Evolutionary conservation across 805 yeast genomes (phyloP).

Genomic region (Candida broadrunensis): DNA sequence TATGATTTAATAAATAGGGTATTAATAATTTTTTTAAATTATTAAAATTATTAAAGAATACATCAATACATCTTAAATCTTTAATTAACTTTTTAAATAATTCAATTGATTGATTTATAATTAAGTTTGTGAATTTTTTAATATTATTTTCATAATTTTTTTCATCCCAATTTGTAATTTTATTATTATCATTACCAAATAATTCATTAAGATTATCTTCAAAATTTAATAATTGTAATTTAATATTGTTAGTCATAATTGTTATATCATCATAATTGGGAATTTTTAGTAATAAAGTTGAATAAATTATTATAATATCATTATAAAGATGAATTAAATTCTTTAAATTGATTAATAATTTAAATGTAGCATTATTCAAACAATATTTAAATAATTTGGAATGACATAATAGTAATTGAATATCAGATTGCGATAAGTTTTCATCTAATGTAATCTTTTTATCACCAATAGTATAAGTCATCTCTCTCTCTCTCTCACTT

Average conservation of each 20-base stretch:
- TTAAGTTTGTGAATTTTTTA: conserved; percentile 16
- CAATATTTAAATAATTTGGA: conserved; percentile 30
- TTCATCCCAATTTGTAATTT: conserved; percentile 19
- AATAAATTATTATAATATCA: conserved; percentile 38
- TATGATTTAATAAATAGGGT: conserved; percentile 33
- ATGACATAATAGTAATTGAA: conserved; percentile 23
- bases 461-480: conserved; percentile 42
- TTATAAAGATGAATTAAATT: conserved; percentile 32
- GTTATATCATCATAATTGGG: conserved; percentile 42
- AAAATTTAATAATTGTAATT: conserved; percentile 16
- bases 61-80: conserved; percentile 32
- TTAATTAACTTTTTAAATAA: conserved; percentile 15
- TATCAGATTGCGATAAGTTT: conserved; percentile 19
- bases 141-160: conserved; percentile 21
- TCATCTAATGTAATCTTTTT: conserved; percentile 21
- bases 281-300: conserved; percentile 35
- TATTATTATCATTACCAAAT: conserved; percentile 17
- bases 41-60: conserved; percentile 36
- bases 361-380: conserved; percentile 26
- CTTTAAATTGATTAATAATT: conserved; percentile 24
- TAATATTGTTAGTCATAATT: conserved; percentile 22
- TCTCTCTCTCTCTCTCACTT: no score
- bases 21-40: conserved; percentile 36
- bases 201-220: conserved; percentile 31
- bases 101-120: conserved; percentile 14